phyloP scores from a whole-genome alignment of 108 stramenopile species.

The Skeletonema menzelii region DNA sequence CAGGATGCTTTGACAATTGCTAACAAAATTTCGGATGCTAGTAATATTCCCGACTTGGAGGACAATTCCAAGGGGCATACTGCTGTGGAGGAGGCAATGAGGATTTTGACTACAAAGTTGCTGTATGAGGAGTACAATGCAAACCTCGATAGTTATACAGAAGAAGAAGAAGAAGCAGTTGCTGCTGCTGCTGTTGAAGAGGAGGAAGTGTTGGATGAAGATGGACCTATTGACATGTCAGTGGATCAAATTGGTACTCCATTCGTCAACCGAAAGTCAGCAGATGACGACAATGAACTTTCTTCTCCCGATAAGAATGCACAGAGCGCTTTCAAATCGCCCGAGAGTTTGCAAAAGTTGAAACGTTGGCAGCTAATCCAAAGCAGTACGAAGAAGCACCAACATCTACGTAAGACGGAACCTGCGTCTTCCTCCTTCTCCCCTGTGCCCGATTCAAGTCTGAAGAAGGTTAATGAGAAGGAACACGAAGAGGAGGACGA shows the following conservation, averaged over 20 bases:
- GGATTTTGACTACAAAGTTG: conserved; percentile 16
- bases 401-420: neutral
- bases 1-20: conserved; percentile 30
- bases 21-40: conserved; percentile 31
- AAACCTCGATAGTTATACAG: neutral
- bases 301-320: neutral
- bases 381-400: neutral
- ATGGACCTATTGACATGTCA: conserved; percentile 5
- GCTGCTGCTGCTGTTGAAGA: neutral
- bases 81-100: conserved; percentile 10
- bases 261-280: neutral
- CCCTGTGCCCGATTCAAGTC: neutral
- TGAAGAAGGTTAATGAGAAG: neutral
- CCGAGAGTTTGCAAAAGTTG: neutral
- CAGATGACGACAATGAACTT: neutral
- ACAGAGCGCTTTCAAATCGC: neutral
- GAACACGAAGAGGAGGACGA: neutral
- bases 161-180: neutral
- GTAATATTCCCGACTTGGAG: conserved; percentile 15
- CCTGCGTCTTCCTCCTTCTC: neutral
- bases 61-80: conserved; percentile 1
- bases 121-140: conserved; percentile 19
- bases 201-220: conserved; percentile 1
- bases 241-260: neutral
- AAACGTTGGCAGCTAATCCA: neutral